Percentiles rank a stretch among this genome's conserved stretches.
Conservation (phyloP, 2,329 filamentous ascomycete species). For the Macrophomina tecta region DNA sequence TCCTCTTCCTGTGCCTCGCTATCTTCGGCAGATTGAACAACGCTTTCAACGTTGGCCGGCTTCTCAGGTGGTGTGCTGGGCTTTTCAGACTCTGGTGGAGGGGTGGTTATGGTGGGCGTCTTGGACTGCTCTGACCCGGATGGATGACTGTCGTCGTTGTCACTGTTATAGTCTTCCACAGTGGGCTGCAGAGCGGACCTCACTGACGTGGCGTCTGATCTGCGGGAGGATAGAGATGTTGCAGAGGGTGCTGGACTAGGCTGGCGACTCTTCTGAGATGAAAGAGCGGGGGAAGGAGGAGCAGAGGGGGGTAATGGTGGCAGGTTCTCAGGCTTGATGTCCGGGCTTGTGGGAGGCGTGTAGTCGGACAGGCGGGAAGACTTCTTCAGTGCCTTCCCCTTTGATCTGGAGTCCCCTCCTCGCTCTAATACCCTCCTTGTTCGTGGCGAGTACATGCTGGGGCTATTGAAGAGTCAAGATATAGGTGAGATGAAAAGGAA, state of each 20-base stretch:
- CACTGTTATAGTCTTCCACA: constrained; percentile 26
- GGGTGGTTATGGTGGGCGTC: constrained; percentile 8
- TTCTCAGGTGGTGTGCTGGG: constrained; percentile 4
- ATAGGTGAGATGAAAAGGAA: constrained; percentile 28
- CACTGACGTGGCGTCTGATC: constrained; percentile 25
- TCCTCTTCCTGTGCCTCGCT: not conserved
- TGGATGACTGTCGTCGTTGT: constrained; percentile 20
- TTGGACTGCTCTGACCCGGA: not conserved
- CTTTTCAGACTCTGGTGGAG: constrained; percentile 5
- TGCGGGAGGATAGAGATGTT: constrained; percentile 2
- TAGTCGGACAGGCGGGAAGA: constrained; percentile 22
- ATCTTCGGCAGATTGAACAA: not conserved
- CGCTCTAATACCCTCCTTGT: constrained; percentile 22
- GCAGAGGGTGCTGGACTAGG: constrained; percentile 22
- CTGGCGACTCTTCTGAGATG: constrained; percentile 17
- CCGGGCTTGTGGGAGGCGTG: constrained; percentile 25
- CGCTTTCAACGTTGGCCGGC: not conserved
- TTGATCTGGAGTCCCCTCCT: constrained; percentile 22
- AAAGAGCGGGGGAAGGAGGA: constrained; percentile 24
- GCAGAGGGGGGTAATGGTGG: constrained; percentile 17
- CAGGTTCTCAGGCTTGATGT: constrained; percentile 24
- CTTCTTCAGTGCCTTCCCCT: constrained; percentile 25
- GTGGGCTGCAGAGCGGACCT: constrained; percentile 24
- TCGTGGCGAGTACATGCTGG: constrained; percentile 25
- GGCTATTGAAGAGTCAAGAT: not conserved